Conservation (phyloP, 2,329 filamentous ascomycete species). For the Ascochyta rabiei region DNA sequence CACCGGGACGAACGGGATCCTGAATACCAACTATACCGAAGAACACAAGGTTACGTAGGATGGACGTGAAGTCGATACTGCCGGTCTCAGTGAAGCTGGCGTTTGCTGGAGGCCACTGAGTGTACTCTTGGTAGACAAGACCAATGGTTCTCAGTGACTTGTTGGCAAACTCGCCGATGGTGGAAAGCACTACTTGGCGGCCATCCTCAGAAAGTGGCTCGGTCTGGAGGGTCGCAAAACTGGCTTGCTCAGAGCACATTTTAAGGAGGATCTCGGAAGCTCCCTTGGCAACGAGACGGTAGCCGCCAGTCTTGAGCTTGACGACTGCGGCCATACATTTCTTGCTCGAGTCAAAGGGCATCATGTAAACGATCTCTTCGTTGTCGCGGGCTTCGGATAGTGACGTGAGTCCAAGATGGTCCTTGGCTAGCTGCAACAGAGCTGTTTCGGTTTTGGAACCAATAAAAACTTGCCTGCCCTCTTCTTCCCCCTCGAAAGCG, state of each 20-base stretch:
- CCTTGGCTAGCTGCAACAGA: slow-evolving; percentile 57
- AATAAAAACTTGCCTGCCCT: slow-evolving; percentile 57
- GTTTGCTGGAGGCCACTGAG: slow-evolving; percentile 42
- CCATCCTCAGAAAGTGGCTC: slow-evolving; percentile 22
- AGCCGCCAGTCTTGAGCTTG: slow-evolving; percentile 54
- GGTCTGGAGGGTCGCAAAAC: slow-evolving; percentile 25
- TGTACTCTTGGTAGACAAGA: slow-evolving; percentile 49
- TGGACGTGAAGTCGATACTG: slow-evolving; percentile 27
- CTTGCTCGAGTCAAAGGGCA: slow-evolving; percentile 62
- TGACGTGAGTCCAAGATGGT: slow-evolving; percentile 59
- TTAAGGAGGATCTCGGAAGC: slow-evolving; percentile 62
- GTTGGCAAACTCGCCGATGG: slow-evolving; percentile 49
- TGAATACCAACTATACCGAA: slow-evolving; percentile 93
- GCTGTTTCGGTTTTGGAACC: slow-evolving; percentile 65
- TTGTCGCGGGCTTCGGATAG: slow-evolving; percentile 56
- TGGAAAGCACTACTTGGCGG: slow-evolving; percentile 29
- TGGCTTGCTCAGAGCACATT: slow-evolving; percentile 45
- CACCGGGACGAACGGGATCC: slow-evolving; percentile 91
- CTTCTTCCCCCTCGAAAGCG: slow-evolving; percentile 55
- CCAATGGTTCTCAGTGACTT: slow-evolving; percentile 52
- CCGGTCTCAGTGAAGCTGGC: slow-evolving; percentile 27
- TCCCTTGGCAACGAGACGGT: slow-evolving; percentile 61
- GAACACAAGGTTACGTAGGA: slow-evolving; percentile 67
- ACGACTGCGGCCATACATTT: slow-evolving; percentile 65
- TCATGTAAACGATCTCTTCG: slow-evolving; percentile 56